phyloP scores from a whole-genome alignment of 495 filamentous ascomycete genomes.

The Penicillium soppii region DNA sequence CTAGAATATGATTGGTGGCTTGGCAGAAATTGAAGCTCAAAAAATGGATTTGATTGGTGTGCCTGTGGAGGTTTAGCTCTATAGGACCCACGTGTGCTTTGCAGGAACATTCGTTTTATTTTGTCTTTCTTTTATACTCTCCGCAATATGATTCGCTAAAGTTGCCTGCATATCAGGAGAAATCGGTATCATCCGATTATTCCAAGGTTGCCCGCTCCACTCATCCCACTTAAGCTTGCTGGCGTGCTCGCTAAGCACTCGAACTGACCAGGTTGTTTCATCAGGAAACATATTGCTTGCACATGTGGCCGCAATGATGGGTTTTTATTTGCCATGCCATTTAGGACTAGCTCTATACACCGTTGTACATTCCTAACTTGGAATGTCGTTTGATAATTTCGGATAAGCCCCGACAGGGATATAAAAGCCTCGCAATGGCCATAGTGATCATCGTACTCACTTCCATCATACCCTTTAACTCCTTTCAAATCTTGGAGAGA shows the following conservation, averaged over 20 bases:
- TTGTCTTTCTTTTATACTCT: too few species aligned
- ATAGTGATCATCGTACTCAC: not conserved
- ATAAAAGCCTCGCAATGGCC: not conserved
- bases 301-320: not conserved
- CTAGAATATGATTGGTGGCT: not conserved
- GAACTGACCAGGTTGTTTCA: not conserved
- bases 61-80: not conserved
- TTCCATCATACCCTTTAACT: not conserved
- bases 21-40: not conserved
- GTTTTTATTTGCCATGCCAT: not conserved
- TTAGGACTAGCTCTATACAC: not conserved
- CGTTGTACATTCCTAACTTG: not conserved
- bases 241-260: not conserved
- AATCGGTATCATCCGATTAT: too few species aligned
- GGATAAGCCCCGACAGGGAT: not conserved
- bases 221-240: not conserved
- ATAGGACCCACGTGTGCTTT: not conserved
- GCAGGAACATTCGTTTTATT: not conserved
- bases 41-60: conserved; percentile 1
- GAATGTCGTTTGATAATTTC: not conserved
- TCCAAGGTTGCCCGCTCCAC: not conserved
- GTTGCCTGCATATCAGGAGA: too few species aligned
- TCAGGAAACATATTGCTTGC: not conserved
- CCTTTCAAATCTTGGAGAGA: not conserved
- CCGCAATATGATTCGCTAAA: too few species aligned